These are phyloP conservation scores for Sugiyamaella lignohabitans DNA, from an alignment of 805 yeast species.

Conservation along the genomic window DNA sequence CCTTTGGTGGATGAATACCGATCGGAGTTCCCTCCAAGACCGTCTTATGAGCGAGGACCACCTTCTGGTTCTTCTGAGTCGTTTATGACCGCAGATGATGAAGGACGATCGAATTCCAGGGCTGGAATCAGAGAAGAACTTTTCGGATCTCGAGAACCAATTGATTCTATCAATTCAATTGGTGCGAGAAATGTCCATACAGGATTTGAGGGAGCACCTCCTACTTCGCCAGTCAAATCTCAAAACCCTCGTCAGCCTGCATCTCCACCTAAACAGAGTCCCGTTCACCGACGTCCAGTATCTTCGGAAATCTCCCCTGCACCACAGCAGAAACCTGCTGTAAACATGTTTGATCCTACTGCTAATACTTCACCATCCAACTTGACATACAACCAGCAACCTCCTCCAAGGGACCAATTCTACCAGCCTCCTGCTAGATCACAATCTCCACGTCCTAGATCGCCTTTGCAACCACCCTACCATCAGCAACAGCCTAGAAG, in stretches of 20 bases:
- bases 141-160: conserved; percentile 20
- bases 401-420: no score
- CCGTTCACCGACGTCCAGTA: conserved; percentile 17
- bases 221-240: conserved; percentile 1
- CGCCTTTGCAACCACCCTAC: conserved; percentile 8
- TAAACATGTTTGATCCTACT: conserved; percentile 23
- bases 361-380: conserved; percentile 6
- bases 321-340: conserved; percentile 1
- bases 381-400: no score
- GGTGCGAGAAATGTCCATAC: conserved; percentile 12
- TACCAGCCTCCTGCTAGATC: background rate
- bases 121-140: conserved; percentile 26
- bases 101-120: conserved; percentile 14
- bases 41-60: background rate
- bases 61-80: background rate
- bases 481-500: background rate
- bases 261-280: conserved; percentile 4
- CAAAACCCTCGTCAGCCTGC: no score
- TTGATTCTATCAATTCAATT: conserved; percentile 15
- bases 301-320: conserved; percentile 9
- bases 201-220: conserved; percentile 12
- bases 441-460: background rate
- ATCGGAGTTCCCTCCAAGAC: background rate
- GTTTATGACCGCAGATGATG: conserved; percentile 3
- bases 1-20: conserved; percentile 14